A percentile compares a stretch with the other conserved stretches of the same genome.
phyloP scores from a whole-genome alignment of 2,329 filamentous ascomycete species.

The Xylariaceae sp. region DNA sequence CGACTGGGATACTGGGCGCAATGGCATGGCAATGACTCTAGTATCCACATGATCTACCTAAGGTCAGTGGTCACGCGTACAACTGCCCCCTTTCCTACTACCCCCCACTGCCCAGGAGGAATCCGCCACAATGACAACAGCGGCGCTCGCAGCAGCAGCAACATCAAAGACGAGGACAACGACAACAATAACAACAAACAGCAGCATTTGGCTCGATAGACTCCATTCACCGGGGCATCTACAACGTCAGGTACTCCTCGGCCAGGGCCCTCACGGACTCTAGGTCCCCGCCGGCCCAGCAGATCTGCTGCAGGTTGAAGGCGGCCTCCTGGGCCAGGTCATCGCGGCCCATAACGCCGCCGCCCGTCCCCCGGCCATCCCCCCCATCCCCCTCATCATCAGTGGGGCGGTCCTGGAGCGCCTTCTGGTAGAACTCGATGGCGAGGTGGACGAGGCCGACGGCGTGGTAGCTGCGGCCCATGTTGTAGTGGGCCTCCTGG shows the following conservation, averaged over 20 bases:
- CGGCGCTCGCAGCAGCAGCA: too few species aligned
- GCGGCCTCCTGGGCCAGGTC: constrained; percentile 22
- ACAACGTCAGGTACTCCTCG: constrained; percentile 19
- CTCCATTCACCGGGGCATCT: too few species aligned
- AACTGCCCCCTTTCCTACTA: too few species aligned
- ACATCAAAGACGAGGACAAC: too few species aligned
- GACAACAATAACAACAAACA: too few species aligned
- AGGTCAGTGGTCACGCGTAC: too few species aligned
- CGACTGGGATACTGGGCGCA: too few species aligned
- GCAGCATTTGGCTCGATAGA: too few species aligned
- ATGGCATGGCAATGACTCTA: too few species aligned
- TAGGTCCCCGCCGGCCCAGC: constrained; percentile 20
- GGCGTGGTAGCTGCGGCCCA: constrained; percentile 68
- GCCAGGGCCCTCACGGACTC: constrained; percentile 14
- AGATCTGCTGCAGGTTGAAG: constrained; percentile 25
- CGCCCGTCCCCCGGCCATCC: constrained; percentile 1
- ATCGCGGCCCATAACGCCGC: constrained; percentile 13
- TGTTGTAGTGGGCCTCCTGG: constrained; percentile 77
- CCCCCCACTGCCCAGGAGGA: too few species aligned
- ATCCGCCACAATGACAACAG: too few species aligned
- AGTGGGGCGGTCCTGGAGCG: constrained; percentile 29
- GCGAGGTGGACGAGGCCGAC: constrained; percentile 68
- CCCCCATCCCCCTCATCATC: neutral
- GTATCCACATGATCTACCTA: too few species aligned
- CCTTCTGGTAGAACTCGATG: constrained; percentile 57